Base-by-base conservation (phyloP, 441 rosid genomes). In the Viola pubescens region DNA sequence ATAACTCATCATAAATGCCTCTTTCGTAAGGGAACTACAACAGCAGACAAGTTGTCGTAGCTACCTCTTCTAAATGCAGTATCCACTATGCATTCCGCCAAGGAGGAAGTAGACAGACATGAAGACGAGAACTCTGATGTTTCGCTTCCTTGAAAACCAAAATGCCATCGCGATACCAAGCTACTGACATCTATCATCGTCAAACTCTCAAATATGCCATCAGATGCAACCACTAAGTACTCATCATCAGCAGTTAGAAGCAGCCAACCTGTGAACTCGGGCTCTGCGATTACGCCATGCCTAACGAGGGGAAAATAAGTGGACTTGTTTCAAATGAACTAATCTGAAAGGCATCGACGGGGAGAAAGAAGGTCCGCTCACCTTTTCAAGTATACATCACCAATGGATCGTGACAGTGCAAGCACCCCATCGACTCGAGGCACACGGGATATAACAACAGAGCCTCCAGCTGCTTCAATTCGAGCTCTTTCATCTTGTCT, bases 381-480 rank as follows among this genome's bases (percentile, higher is more conserved):
- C 81, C 66, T 74, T 60, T 67, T 79, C 52, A 71, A 59, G 57
- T 58, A 64, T 14, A 77, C 60, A 60, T 79, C 77, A 9, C 81
- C 78, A 54, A 74, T 74, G 11, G 81, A 70, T 48, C 75, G 79
- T 14, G 84, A 80, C 65, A 74, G 52, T n/a, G 79, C 83, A 44
- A 76, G 75, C 37, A 66, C 38, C 13, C 81, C 83, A 62, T 74
- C 76, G 16, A 76, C 79, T 53, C 79, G 70, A 71, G 73, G 75
- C n/a, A 76, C 76, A 19, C 69, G 70, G 64, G 60, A 41, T 8
- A n/a, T 42, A 48, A 43, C 45, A 55, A 79, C 73, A 50, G 60
- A 70, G 12, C 81, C 81, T 37, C 81, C 81, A 7, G 76, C 70
- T 52, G 72, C 72, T 72, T 74, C 74, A 52, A 79, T 73, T 54